Conservation (phyloP, 164 flowering plant species). For the Buxus sempervirens region DNA sequence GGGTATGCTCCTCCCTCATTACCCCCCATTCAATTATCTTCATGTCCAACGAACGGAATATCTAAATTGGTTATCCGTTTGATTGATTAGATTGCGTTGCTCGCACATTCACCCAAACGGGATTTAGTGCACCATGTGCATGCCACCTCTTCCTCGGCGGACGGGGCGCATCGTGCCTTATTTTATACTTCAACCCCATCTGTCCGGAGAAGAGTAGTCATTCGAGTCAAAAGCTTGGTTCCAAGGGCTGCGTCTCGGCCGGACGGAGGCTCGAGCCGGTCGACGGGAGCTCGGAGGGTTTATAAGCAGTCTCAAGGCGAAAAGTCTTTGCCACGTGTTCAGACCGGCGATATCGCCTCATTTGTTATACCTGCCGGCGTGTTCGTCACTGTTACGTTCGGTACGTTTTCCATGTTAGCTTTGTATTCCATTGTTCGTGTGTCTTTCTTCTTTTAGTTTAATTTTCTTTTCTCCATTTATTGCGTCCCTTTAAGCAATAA, state of each 20-base stretch:
- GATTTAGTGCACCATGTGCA: not conserved
- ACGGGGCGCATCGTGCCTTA: not conserved
- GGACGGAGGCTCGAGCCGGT: constrained; percentile 24
- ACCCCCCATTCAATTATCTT: not conserved
- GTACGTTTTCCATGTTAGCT: constrained; percentile 27
- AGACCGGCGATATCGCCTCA: constrained; percentile 42
- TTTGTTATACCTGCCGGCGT: constrained; percentile 47
- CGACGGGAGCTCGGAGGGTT: constrained; percentile 43
- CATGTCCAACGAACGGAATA: not conserved
- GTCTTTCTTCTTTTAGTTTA: not conserved
- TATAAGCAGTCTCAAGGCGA: constrained; percentile 55
- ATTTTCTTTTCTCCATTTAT: not conserved
- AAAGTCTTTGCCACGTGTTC: constrained; percentile 19
- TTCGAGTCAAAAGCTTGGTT: constrained; percentile 21
- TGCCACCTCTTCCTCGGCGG: not conserved
- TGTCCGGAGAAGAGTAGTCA: constrained; percentile 14
- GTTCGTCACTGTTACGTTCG: constrained; percentile 48
- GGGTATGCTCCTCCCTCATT: not conserved
- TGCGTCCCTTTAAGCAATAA: no score
- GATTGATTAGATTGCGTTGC: constrained; percentile 9
- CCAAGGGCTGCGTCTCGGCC: constrained; percentile 32
- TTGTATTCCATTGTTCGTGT: not conserved
- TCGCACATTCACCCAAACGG: not conserved
- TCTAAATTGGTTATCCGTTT: not conserved
- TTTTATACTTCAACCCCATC: not conserved